phyloP scores from a whole-genome alignment of 2,329 filamentous ascomycete genomes.

The Hypomyces perniciosus region DNA sequence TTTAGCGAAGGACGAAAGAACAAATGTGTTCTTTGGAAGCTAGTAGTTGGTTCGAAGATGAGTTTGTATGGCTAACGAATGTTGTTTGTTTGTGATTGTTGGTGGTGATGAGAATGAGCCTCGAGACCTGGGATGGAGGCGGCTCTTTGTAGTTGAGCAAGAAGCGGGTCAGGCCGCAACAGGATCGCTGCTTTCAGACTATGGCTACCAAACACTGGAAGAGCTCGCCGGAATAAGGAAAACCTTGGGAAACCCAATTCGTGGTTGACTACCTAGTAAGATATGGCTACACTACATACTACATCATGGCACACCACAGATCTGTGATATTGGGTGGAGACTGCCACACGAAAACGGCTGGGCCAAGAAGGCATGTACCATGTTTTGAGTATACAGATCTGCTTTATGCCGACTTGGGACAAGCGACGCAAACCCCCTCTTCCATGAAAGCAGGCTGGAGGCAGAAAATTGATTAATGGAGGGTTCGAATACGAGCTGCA shows the following conservation, averaged over 20 bases:
- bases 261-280: background rate
- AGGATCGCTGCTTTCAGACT: slow-evolving; percentile 10
- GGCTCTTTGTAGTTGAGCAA: slow-evolving; percentile 15
- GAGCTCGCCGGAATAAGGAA: slow-evolving; percentile 8
- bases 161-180: background rate
- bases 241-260: background rate
- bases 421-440: too few relatives aligned
- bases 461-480: background rate
- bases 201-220: background rate
- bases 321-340: too few relatives aligned
- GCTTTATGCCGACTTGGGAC: too few relatives aligned
- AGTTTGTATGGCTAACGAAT: background rate
- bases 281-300: background rate
- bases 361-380: too few relatives aligned
- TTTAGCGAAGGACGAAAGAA: slow-evolving; percentile 13
- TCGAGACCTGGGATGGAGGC: slow-evolving; percentile 9
- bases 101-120: background rate
- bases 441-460: background rate
- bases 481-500: background rate
- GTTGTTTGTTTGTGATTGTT: background rate
- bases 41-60: background rate
- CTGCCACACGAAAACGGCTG: too few relatives aligned
- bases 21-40: slow-evolving; percentile 10
- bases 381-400: too few relatives aligned
- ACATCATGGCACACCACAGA: too few relatives aligned